phyloP scores from a whole-genome alignment of 495 filamentous ascomycete species.

The Aspergillus conjunctus region DNA sequence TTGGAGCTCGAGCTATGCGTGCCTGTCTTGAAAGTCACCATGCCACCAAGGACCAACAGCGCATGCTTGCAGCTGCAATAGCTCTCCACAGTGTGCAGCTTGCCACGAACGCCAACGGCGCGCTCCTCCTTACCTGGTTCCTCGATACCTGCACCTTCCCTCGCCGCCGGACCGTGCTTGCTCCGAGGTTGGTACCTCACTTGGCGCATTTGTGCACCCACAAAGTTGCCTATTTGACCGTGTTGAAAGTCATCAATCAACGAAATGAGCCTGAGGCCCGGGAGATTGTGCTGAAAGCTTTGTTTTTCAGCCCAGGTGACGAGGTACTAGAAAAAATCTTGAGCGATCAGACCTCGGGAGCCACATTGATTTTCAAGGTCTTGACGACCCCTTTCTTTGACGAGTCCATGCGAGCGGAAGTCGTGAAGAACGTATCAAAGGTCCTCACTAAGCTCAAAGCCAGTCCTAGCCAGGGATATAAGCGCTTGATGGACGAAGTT shows the following conservation, averaged over 20 bases:
- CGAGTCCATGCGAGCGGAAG: constrained; percentile 81
- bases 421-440: constrained; percentile 86
- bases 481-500: constrained; percentile 97
- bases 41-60: constrained; percentile 91
- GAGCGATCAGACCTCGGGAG: constrained; percentile 86
- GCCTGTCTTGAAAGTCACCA: constrained; percentile 97
- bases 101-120: constrained; percentile 94
- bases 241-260: constrained; percentile 98
- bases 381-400: constrained; percentile 98
- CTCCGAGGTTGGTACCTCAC: constrained; percentile 89
- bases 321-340: constrained; percentile 88
- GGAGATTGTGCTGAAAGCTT: constrained; percentile 85
- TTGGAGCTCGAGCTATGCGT: constrained; percentile 93
- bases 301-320: constrained; percentile 93
- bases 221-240: constrained; percentile 97
- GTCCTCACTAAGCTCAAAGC: constrained; percentile 90
- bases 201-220: constrained; percentile 98
- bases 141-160: constrained; percentile 97
- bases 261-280: constrained; percentile 91
- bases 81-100: constrained; percentile 95
- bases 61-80: constrained; percentile 92
- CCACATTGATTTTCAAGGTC: constrained; percentile 97
- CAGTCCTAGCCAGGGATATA: constrained; percentile 92
- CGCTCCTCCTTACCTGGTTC: constrained; percentile 94
- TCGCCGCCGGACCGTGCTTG: constrained; percentile 85